phyloP scores from a whole-genome alignment of 345 rosid genomes.

The Linum usitatissimum region DNA sequence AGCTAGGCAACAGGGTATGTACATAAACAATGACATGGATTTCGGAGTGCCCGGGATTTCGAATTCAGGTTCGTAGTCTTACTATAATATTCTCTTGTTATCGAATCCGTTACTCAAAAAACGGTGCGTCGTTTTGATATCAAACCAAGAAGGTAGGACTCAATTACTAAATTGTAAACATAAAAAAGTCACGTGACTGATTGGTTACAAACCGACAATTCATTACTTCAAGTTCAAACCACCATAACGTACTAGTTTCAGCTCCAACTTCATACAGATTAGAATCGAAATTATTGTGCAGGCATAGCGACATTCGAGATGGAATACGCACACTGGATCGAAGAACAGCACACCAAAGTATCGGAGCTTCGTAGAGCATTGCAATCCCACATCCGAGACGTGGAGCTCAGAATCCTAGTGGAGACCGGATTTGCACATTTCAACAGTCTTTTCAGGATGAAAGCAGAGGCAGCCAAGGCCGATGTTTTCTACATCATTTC shows the following conservation, averaged over 20 bases:
- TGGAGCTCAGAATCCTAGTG: constrained; percentile 60
- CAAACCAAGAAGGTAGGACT: too few species aligned
- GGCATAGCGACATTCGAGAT: constrained; percentile 68
- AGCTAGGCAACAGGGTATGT: constrained; percentile 39
- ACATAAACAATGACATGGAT: constrained; percentile 30
- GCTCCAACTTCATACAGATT: not conserved
- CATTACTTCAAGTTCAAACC: too few species aligned
- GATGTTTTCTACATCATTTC: constrained; percentile 83
- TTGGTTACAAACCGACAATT: too few species aligned
- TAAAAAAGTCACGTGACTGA: too few species aligned
- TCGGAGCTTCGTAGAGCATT: constrained; percentile 53
- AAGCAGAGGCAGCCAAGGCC: constrained; percentile 60
- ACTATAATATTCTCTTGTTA: not conserved
- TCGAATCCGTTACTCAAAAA: too few species aligned
- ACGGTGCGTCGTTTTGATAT: too few species aligned
- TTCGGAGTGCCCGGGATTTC: constrained; percentile 38
- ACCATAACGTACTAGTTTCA: too few species aligned
- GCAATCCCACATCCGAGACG: constrained; percentile 47
- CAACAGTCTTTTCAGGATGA: constrained; percentile 58
- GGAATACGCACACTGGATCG: constrained; percentile 73
- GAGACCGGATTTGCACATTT: constrained; percentile 65
- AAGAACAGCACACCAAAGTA: constrained; percentile 52
- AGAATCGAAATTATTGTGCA: constrained; percentile 15
- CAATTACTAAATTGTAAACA: too few species aligned
- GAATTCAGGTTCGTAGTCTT: constrained; percentile 35